Evolutionary conservation across 768 basidiomycete species (phyloP).

Genomic region (Russula sp.): DNA sequence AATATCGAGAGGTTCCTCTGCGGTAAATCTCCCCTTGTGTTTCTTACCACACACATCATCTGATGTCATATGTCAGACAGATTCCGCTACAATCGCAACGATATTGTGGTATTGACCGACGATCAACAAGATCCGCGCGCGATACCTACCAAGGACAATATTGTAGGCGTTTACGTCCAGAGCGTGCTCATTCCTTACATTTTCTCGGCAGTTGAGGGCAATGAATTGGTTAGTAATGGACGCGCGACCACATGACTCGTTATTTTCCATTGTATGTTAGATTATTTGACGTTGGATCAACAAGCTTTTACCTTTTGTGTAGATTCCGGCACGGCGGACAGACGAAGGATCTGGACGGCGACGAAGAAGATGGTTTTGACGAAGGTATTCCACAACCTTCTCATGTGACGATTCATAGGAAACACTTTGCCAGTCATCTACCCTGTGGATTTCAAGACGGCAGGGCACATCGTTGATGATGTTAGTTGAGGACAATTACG

Average conservation of each 20-base stretch:
- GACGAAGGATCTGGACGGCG: conserved; percentile 70
- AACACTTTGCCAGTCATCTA: conserved; percentile 63
- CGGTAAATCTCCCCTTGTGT: conserved; percentile 30
- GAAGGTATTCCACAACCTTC: conserved; percentile 48
- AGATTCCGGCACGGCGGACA: conserved; percentile 97
- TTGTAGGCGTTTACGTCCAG: conserved; percentile 36
- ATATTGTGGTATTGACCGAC: conserved; percentile 60
- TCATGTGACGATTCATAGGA: background rate
- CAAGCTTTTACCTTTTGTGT: background rate
- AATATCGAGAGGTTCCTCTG: conserved; percentile 52
- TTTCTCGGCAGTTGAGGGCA: conserved; percentile 40
- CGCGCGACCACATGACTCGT: conserved; percentile 53
- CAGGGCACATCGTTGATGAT: conserved; percentile 78
- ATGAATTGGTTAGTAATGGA: conserved; percentile 58
- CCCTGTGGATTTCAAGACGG: conserved; percentile 77
- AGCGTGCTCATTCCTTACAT: background rate
- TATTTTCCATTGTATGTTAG: conserved; percentile 50
- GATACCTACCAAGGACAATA: conserved; percentile 53
- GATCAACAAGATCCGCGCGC: conserved; percentile 44
- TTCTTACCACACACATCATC: background rate
- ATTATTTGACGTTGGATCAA: background rate
- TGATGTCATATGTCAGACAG: conserved; percentile 34
- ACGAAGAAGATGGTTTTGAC: conserved; percentile 76
- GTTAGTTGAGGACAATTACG: conserved; percentile 38
- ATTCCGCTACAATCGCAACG: conserved; percentile 50